Conservation (phyloP, 768 basidiomycete species). For the Lactifluus subvellereus region DNA sequence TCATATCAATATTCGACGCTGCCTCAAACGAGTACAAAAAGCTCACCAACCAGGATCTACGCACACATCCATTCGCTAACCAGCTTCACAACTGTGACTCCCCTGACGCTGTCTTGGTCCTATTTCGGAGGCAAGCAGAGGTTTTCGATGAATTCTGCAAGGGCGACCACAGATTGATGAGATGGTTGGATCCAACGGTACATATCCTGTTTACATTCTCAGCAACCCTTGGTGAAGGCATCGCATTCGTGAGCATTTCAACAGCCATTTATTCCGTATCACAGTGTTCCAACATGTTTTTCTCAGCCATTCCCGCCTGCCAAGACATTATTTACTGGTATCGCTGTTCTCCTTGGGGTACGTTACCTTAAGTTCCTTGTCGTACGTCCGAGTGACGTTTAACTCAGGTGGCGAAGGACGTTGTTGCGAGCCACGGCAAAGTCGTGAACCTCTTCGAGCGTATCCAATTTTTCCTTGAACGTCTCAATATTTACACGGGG, state of each 20-base stretch:
- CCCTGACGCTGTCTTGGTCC: not conserved
- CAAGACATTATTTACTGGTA: not conserved
- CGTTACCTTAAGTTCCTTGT: not conserved
- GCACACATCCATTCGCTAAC: not conserved
- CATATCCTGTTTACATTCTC: not conserved
- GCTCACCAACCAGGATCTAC: not conserved
- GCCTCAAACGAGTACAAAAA: not conserved
- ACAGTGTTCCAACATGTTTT: not conserved
- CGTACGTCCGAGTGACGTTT: not conserved
- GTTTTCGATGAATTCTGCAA: not conserved
- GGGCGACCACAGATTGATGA: not conserved
- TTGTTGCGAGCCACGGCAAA: not conserved
- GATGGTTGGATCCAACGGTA: not conserved
- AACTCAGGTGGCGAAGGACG: not conserved
- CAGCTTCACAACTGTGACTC: not conserved
- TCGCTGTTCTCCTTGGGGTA: not conserved
- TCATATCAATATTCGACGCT: not conserved
- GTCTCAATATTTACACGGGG: not conserved
- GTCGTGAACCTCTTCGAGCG: constrained; percentile 4
- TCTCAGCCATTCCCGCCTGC: not conserved
- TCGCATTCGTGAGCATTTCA: not conserved
- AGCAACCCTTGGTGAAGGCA: not conserved
- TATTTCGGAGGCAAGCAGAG: not conserved
- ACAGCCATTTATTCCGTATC: not conserved
- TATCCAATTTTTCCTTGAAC: constrained; percentile 1